Percentiles rank a stretch among this genome's conserved stretches.
These are phyloP conservation scores for Oidium heveae DNA, from an alignment of 2,329 filamentous ascomycete species.

Conservation along the genomic window DNA sequence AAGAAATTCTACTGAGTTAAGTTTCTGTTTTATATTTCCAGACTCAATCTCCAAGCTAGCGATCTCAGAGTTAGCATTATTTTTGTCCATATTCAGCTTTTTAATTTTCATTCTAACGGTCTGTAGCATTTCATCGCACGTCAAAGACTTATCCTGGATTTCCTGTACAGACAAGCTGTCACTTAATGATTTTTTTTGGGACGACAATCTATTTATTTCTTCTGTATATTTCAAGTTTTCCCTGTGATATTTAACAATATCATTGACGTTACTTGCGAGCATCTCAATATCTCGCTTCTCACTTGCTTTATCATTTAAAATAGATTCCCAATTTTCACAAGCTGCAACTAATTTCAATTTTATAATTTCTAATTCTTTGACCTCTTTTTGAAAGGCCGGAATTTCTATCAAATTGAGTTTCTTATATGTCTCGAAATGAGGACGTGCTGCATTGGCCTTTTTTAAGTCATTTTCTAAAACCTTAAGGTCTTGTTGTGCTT, in stretches of 20 bases:
- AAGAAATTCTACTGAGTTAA: conserved; percentile 44
- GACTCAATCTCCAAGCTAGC: conserved; percentile 51
- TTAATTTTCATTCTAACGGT: conserved; percentile 34
- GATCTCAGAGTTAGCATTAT: conserved; percentile 42
- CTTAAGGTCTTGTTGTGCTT: conserved; percentile 35
- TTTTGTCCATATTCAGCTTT: conserved; percentile 43
- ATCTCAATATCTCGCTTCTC: conserved; percentile 49
- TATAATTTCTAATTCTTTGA: conserved; percentile 34
- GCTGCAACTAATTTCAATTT: conserved; percentile 31
- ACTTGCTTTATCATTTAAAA: conserved; percentile 36
- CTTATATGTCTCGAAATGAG: conserved; percentile 49
- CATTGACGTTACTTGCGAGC: conserved; percentile 49
- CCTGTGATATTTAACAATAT: conserved; percentile 44
- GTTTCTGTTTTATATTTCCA: conserved; percentile 47
- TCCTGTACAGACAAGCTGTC: conserved; percentile 50
- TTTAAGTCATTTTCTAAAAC: conserved; percentile 24
- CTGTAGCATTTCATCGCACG: conserved; percentile 40
- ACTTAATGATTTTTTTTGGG: conserved; percentile 46
- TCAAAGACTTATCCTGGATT: conserved; percentile 52
- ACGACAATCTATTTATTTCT: conserved; percentile 50
- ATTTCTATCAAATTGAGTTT: conserved; percentile 44
- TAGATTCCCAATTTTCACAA: conserved; percentile 41
- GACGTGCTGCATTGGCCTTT: conserved; percentile 33
- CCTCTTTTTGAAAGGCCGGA: conserved; percentile 38
- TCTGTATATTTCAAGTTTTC: conserved; percentile 47